Conservation (phyloP, 805 yeast genomes). For the Ogataea nitratoaversa region DNA sequence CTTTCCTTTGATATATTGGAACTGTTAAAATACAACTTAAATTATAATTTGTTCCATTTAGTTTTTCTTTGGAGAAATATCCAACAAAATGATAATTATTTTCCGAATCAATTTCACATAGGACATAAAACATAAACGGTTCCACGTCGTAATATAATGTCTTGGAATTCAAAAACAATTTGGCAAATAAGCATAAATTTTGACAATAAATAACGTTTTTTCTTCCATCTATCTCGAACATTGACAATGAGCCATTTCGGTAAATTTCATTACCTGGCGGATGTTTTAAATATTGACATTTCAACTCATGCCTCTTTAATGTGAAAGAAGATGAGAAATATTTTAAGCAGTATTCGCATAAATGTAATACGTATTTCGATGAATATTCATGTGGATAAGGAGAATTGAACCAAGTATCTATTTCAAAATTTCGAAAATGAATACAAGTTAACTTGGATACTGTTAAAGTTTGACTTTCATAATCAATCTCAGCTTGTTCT, state of each 20-base stretch:
- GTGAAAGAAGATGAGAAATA: constrained; percentile 70
- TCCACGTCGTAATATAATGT: constrained; percentile 93
- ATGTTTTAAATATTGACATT: constrained; percentile 58
- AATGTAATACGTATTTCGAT: constrained; percentile 53
- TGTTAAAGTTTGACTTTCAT: constrained; percentile 23
- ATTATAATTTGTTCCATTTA: constrained; percentile 72
- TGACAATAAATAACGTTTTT: constrained; percentile 81
- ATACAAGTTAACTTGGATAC: constrained; percentile 52
- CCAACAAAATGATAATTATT: constrained; percentile 78
- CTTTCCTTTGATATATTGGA: constrained; percentile 82
- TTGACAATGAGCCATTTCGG: constrained; percentile 62
- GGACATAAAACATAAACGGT: constrained; percentile 84
- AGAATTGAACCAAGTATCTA: constrained; percentile 88
- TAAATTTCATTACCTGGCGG: constrained; percentile 96
- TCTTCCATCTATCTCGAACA: constrained; percentile 93
- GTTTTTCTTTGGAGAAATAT: constrained; percentile 85
- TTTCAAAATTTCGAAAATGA: constrained; percentile 67
- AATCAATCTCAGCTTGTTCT: constrained; percentile 22
- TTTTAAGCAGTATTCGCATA: constrained; percentile 82
- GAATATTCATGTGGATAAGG: constrained; percentile 90
- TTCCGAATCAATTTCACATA: constrained; percentile 58
- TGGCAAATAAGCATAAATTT: constrained; percentile 84
- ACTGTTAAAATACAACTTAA: constrained; percentile 87
- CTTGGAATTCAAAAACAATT: constrained; percentile 83
- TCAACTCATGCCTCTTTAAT: constrained; percentile 63